Percentiles rank a stretch among this genome's conserved stretches.
phyloP scores from a whole-genome alignment of 352 stramenopile species.

The Globisporangium camurandrum region DNA sequence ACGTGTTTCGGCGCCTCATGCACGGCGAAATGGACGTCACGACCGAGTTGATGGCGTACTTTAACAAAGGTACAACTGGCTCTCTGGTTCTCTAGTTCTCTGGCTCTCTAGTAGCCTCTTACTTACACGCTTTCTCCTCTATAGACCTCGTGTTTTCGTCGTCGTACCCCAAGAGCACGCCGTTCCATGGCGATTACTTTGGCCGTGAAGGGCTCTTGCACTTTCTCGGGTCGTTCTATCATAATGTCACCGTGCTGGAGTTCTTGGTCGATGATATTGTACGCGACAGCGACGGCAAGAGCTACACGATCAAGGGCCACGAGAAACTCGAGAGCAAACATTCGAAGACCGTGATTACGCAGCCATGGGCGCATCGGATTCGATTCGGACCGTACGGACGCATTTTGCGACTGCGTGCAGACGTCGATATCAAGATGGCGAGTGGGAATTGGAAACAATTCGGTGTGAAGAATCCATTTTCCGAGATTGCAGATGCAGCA shows the following conservation, averaged over 20 bases:
- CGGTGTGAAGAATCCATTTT: conserved; percentile 72
- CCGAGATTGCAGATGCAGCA: conserved; percentile 65
- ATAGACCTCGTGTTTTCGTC: conserved; percentile 80
- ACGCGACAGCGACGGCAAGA: conserved; percentile 58
- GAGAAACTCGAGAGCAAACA: conserved; percentile 82
- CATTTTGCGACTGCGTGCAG: conserved; percentile 71
- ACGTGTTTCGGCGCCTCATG: conserved; percentile 64
- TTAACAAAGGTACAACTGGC: conserved; percentile 59
- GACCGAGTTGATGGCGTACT: conserved; percentile 73
- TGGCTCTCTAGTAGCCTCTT: neutral
- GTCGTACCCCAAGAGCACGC: conserved; percentile 68
- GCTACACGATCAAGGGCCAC: conserved; percentile 62
- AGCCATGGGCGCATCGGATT: conserved; percentile 70
- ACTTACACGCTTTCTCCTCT: neutral
- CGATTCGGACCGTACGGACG: conserved; percentile 76
- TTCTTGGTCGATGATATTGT: conserved; percentile 64
- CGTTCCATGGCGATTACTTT: conserved; percentile 81
- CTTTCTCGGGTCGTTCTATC: conserved; percentile 64
- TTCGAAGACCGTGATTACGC: conserved; percentile 55
- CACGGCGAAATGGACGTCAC: conserved; percentile 39
- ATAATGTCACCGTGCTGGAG: conserved; percentile 76
- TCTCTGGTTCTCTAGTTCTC: neutral
- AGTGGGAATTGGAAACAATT: conserved; percentile 78
- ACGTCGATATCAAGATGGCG: conserved; percentile 66
- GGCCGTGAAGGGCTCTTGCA: conserved; percentile 75